Evolutionary conservation across 306 rosid genomes (phyloP).

Genomic region (Lathyrus sativus): DNA sequence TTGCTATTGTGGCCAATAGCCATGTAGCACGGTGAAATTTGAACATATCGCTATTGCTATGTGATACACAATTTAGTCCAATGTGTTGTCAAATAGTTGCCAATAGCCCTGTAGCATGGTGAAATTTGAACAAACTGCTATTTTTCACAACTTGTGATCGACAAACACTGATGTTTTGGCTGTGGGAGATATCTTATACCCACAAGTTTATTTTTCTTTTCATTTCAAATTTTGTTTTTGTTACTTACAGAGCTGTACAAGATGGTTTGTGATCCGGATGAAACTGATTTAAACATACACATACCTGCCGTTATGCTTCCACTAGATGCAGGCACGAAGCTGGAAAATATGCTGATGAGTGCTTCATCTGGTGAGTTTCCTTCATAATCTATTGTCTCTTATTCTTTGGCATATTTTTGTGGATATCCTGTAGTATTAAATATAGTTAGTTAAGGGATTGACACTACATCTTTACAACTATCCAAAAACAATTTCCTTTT

Average conservation of each 20-base stretch:
- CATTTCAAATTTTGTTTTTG: conserved; percentile 32
- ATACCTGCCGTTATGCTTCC: conserved; percentile 97
- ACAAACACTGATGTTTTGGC: background rate
- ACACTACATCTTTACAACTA: background rate
- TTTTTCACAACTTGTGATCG: background rate
- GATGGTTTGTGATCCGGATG: conserved; percentile 93
- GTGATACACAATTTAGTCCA: background rate
- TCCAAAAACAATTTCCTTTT: conserved; percentile 15
- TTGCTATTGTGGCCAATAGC: background rate
- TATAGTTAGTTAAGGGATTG: background rate
- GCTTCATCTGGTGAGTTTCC: conserved; percentile 60
- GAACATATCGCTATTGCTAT: background rate
- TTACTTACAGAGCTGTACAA: conserved; percentile 81
- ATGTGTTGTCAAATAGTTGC: background rate
- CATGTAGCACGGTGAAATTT: background rate
- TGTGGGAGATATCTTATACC: conserved; percentile 4
- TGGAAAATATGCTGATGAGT: conserved; percentile 64
- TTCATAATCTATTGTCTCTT: conserved; percentile 1
- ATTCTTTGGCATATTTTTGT: conserved; percentile 19
- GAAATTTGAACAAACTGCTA: background rate
- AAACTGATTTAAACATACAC: conserved; percentile 74
- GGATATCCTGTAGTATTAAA: conserved; percentile 17
- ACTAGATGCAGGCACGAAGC: conserved; percentile 78
- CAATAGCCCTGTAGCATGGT: background rate
- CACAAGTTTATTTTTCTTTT: conserved; percentile 21